These are phyloP conservation scores for Plantago coronopus DNA, from an alignment of 305 asterid species.

Conservation along the genomic window DNA sequence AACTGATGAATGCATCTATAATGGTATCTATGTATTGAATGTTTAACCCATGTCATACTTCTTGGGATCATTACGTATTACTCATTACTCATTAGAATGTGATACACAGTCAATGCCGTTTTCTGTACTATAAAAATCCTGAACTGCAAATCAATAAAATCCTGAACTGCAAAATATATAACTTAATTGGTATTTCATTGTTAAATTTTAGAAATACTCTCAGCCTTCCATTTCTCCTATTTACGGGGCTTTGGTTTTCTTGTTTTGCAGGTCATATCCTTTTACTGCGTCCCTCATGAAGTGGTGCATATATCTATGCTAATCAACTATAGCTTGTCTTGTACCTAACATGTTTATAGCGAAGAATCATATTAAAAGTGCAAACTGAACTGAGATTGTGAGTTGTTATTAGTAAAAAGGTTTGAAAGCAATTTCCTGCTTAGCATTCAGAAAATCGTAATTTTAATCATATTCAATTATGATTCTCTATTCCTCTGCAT, in stretches of 20 bases:
- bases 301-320: constrained; percentile 16
- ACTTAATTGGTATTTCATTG: background rate
- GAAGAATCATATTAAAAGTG: background rate
- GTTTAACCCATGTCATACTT: background rate
- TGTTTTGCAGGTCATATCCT: constrained; percentile 92
- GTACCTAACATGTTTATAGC: constrained; percentile 4
- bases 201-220: background rate
- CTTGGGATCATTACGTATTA: background rate
- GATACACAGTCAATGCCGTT: background rate
- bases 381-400: constrained; percentile 2
- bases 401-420: constrained; percentile 7
- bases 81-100: background rate
- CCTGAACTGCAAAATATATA: background rate
- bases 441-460: no score
- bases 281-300: constrained; percentile 20
- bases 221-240: constrained; percentile 1
- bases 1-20: background rate
- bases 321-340: constrained; percentile 5
- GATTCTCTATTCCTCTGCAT: background rate
- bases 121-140: background rate
- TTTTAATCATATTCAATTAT: constrained; percentile 3
- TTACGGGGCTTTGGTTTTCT: constrained; percentile 16
- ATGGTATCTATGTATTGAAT: background rate
- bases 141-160: no score
- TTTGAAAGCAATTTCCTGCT: constrained; percentile 5